Evolutionary conservation across 306 rosid genomes (phyloP).

Genomic region (Benincasa hispida): DNA sequence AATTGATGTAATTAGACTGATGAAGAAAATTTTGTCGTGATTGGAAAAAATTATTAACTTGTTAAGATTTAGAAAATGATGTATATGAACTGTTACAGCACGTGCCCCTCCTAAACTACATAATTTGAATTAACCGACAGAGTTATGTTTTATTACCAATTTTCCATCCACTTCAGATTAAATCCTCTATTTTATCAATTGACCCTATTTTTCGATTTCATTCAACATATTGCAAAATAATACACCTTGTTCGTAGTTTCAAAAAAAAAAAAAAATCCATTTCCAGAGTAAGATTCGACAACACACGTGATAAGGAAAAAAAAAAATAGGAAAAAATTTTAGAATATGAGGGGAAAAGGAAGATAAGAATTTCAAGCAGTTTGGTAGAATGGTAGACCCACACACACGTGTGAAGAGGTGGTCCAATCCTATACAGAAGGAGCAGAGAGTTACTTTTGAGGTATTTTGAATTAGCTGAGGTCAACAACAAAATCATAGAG

Average conservation of each 20-base stretch:
- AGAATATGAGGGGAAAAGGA: neutral
- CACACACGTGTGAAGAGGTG: conserved; percentile 63
- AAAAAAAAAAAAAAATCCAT: neutral
- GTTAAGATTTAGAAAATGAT: conserved; percentile 2
- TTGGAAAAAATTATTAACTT: neutral
- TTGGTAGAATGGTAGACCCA: conserved; percentile 39
- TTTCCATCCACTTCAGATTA: neutral
- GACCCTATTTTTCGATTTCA: neutral
- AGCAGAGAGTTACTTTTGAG: conserved; percentile 40
- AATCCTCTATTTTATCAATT: neutral
- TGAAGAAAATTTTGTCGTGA: neutral
- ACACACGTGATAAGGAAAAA: neutral
- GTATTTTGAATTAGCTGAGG: conserved; percentile 28
- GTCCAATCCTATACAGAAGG: conserved; percentile 27
- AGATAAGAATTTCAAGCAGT: neutral
- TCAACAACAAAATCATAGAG: conserved; percentile 66
- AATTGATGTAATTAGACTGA: neutral
- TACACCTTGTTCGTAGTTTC: neutral
- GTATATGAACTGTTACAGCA: neutral
- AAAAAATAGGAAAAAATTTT: neutral
- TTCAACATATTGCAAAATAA: neutral
- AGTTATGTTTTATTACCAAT: neutral
- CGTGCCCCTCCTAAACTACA: neutral
- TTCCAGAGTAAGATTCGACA: neutral
- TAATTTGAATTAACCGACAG: neutral